Base-by-base conservation (phyloP, 257 asterid species). In the Pogostemon cablin region DNA sequence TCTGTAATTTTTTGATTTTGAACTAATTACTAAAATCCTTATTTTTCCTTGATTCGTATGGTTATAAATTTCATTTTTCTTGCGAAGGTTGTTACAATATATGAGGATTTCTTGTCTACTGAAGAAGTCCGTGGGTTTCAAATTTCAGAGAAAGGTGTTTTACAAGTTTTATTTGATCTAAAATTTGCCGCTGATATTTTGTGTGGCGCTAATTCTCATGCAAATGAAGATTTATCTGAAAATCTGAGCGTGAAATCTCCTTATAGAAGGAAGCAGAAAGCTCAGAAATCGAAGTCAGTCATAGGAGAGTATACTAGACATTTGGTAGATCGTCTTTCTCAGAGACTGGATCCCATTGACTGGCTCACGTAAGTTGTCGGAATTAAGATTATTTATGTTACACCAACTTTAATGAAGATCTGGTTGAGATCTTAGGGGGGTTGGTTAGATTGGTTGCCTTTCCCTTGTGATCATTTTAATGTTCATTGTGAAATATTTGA, bases 291-390 rank as follows among this genome's bases (percentile, higher is more conserved):
- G 73, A 84, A 85, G 74, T 86, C 97, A 6, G 78, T 80, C 59
- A 72, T 75, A 48, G 81, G 83, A 75, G 96, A 86, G 76, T 92
- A 84, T 12, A 77, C 84, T 42, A 81, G 75, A 66, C 77, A 74
- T 80, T 77, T 89, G 87, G 78, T 86, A 32, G 73, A 81, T 79
- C 87, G 77, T 71, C 84, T 95, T 57, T 85, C 97, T 44, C 89
- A 88, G 56, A 86, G 81, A 68, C 79, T 95, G 84, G 99, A 95
- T 80, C 99, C 97, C 73, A 95, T 95, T 47, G 98, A 95, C 73
- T 95, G 99, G 99, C 97, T 87, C 75, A 95, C 98, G 97, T 95
- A 89, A 79, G 98, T 80, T 81, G 75, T 80, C 76, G 54, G 46
- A 71, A 55, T 62, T 72, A 42, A 58, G 39, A 38, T 60, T 20